Evolutionary conservation across 2,329 filamentous ascomycete species (phyloP).

Genomic region (Sporothrix globosa): DNA sequence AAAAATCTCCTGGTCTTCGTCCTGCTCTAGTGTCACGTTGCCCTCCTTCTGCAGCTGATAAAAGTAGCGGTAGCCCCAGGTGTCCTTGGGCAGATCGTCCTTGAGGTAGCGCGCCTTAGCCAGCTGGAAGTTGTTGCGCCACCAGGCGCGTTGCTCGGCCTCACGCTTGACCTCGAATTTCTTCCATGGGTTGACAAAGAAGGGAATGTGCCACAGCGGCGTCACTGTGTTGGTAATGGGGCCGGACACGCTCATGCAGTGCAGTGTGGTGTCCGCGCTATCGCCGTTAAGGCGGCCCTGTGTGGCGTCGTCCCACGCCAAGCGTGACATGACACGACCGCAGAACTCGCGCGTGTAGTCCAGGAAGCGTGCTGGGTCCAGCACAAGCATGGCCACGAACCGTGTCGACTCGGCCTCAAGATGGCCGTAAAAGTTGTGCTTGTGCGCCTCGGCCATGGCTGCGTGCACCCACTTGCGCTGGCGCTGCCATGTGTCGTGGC

Average conservation of each 20-base stretch:
- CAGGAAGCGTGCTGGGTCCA: constrained; percentile 53
- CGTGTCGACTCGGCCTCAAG: constrained; percentile 53
- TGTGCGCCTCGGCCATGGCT: constrained; percentile 47
- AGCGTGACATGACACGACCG: constrained; percentile 54
- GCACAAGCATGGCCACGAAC: constrained; percentile 51
- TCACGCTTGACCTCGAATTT: constrained; percentile 51
- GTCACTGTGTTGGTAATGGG: constrained; percentile 55
- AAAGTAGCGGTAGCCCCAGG: constrained; percentile 56
- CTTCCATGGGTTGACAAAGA: constrained; percentile 54
- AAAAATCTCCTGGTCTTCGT: constrained; percentile 50
- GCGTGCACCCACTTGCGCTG: constrained; percentile 58
- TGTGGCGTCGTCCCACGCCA: constrained; percentile 55
- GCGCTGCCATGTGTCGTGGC: constrained; percentile 53
- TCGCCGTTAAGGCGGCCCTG: constrained; percentile 52
- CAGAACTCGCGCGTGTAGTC: constrained; percentile 54
- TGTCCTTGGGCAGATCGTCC: constrained; percentile 50
- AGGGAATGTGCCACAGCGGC: constrained; percentile 52
- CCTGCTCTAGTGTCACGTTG: constrained; percentile 48
- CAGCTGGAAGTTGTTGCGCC: constrained; percentile 48
- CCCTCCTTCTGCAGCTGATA: constrained; percentile 48
- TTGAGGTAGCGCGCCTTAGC: constrained; percentile 48
- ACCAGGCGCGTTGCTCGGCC: constrained; percentile 51
- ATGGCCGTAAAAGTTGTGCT: constrained; percentile 52
- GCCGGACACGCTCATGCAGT: constrained; percentile 57
- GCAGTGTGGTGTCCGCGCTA: constrained; percentile 52